Percentiles rank a stretch among this genome's conserved stretches.
phyloP scores from a whole-genome alignment of 2,329 filamentous ascomycete genomes.

The Colletotrichum brevisporum region DNA sequence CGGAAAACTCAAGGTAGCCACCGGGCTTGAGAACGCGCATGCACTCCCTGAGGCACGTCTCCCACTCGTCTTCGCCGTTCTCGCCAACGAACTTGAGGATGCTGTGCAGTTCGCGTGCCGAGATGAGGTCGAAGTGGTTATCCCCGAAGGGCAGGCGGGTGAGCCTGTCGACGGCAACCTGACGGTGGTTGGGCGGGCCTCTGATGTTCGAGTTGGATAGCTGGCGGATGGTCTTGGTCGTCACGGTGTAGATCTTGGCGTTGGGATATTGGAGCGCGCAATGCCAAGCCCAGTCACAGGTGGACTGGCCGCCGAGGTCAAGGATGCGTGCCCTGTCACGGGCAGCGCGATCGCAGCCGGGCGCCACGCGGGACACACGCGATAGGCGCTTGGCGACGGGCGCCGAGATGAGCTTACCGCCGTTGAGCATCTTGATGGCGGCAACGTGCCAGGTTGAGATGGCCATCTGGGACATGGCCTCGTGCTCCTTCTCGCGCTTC shows the following conservation, averaged over 20 bases:
- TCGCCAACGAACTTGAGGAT: constrained; percentile 82
- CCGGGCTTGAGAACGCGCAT: constrained; percentile 93
- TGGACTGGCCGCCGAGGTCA: constrained; percentile 86
- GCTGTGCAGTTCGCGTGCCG: constrained; percentile 87
- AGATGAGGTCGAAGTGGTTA: constrained; percentile 91
- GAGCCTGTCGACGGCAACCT: constrained; percentile 82
- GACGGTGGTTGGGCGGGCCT: constrained; percentile 89
- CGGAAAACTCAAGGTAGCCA: constrained; percentile 90
- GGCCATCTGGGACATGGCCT: constrained; percentile 81
- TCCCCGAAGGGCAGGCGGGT: constrained; percentile 88
- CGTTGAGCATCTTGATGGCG: constrained; percentile 73
- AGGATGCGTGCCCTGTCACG: constrained; percentile 77
- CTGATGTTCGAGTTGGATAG: constrained; percentile 81
- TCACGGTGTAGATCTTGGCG: constrained; percentile 89
- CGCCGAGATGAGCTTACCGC: constrained; percentile 74
- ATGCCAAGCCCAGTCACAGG: constrained; percentile 97
- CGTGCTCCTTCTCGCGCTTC: constrained; percentile 81
- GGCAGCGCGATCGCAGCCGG: constrained; percentile 58
- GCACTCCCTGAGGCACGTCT: constrained; percentile 86
- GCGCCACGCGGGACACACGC: constrained; percentile 65
- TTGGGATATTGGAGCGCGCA: constrained; percentile 88
- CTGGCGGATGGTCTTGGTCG: constrained; percentile 79
- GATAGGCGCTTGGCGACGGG: constrained; percentile 75
- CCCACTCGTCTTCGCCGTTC: constrained; percentile 86
- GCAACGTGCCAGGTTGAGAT: constrained; percentile 73